phyloP scores from a whole-genome alignment of 257 asterid genomes.

The Henckelia pumila region DNA sequence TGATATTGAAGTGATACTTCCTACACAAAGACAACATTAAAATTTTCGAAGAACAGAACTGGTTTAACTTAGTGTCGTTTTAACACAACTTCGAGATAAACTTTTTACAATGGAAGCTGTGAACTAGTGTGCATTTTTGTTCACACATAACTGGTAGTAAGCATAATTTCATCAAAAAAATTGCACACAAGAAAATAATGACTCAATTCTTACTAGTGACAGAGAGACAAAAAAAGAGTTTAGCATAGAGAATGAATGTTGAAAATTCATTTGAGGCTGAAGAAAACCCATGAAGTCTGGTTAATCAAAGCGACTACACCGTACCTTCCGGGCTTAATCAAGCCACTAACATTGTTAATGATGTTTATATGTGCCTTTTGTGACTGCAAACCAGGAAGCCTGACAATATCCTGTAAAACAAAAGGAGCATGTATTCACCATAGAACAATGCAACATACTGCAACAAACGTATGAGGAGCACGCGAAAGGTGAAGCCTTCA shows the following conservation, averaged over 20 bases:
- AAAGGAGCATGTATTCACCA: neutral
- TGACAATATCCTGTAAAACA: slow-evolving; percentile 36
- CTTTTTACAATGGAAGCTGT: too few relatives aligned
- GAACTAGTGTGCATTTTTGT: too few relatives aligned
- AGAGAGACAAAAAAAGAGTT: neutral
- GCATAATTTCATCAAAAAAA: neutral
- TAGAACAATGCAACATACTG: neutral
- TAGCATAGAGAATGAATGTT: too few relatives aligned
- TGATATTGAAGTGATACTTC: neutral
- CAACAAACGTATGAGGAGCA: too few relatives aligned
- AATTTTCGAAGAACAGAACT: too few relatives aligned
- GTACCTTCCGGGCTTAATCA: slow-evolving; percentile 59
- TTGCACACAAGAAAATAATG: neutral
- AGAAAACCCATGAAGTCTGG: too few relatives aligned
- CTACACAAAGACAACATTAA: neutral
- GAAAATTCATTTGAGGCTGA: too few relatives aligned
- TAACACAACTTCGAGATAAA: neutral
- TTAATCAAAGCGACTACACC: neutral
- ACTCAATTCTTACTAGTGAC: neutral
- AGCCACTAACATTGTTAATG: slow-evolving; percentile 44
- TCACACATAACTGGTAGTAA: neutral
- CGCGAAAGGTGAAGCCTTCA: neutral
- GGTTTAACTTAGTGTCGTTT: neutral
- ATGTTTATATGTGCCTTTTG: slow-evolving; percentile 40
- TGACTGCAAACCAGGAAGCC: slow-evolving; percentile 42